These are phyloP conservation scores for Exophiala sp. DNA, from an alignment of 2,329 filamentous ascomycete genomes.

Conservation along the genomic window DNA sequence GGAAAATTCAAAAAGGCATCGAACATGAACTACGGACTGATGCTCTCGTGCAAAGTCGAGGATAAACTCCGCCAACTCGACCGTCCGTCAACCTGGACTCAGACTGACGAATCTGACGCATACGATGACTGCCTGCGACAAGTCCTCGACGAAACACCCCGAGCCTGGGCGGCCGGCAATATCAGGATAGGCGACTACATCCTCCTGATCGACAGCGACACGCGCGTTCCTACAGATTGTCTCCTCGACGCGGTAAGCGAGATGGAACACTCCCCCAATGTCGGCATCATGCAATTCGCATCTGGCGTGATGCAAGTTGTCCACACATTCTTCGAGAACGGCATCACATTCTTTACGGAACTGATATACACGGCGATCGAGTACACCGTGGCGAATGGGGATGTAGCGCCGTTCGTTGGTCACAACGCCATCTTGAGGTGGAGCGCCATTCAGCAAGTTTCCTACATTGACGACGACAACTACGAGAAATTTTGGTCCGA, in stretches of 20 bases:
- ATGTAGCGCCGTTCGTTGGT: slow-evolving; percentile 71
- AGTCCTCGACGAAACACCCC: slow-evolving; percentile 51
- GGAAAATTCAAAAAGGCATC: slow-evolving; percentile 73
- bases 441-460: slow-evolving; percentile 60
- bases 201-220: slow-evolving; percentile 66
- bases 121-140: slow-evolving; percentile 36
- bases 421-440: slow-evolving; percentile 74
- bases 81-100: slow-evolving; percentile 34
- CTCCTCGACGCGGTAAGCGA: slow-evolving; percentile 67
- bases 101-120: slow-evolving; percentile 47
- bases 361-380: slow-evolving; percentile 71
- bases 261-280: slow-evolving; percentile 67
- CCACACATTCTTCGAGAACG: slow-evolving; percentile 69
- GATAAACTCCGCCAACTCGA: slow-evolving; percentile 45
- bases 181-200: slow-evolving; percentile 80
- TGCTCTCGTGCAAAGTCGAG: slow-evolving; percentile 61
- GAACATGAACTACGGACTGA: slow-evolving; percentile 71
- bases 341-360: slow-evolving; percentile 75
- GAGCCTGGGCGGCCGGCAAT: slow-evolving; percentile 72
- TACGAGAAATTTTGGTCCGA: slow-evolving; percentile 69
- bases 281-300: slow-evolving; percentile 68
- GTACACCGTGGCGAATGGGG: slow-evolving; percentile 67
- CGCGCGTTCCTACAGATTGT: slow-evolving; percentile 64
- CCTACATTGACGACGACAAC: slow-evolving; percentile 43
- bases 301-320: slow-evolving; percentile 76